Evolutionary conservation across 306 rosid species (phyloP), one percentile per base, ranked within the genome.

Genomic region (Biancaea sappan): DNA sequence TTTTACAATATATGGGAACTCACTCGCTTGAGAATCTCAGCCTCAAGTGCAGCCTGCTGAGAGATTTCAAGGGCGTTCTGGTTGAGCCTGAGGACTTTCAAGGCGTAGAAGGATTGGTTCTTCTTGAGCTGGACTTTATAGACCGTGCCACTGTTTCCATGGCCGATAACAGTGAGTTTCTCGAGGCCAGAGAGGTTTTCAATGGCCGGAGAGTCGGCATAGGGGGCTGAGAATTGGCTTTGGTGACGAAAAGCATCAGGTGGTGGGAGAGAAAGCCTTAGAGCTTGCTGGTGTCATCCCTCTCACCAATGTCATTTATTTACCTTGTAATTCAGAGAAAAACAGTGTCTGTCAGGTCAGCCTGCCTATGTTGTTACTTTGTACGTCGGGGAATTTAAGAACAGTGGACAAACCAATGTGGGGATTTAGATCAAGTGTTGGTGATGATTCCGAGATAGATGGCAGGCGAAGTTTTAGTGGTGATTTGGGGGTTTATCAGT

Each of bases 81-180:
- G 53, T 80, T 44, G 47, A 82, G 73, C 6, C 84, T 69, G 66
- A 86, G 76, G 41, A 88, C 86, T 72, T 88, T 91, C 70, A 91
- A 72, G 1, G 93, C 93, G 29, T 88, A 88, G 8, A 83, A 69
- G 2, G 85, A 69, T n/a, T 76, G 35, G 32, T 57, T 85, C 54
- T 80, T 75, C 62, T 74, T 83, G 77, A 88, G 78, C 21, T 77
- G 75, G 13, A 86, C 96, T 80, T 86, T 91, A 9, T 91, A 88
- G 64, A 88, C 90, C 0, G 73, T 85, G 76, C 90, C 81, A 13
- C 91, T 86, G 16, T 76, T 80, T 2, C 96, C 93, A 28, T 88
- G 90, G 64, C 90, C 90, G 0, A 91, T 80, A 71, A 85, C 84
- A 1, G 68, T 66, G 26, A 85, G 52, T 73, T 86, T 91, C 80